Percentiles rank a stretch among this genome's conserved stretches.
Conservation (phyloP, 1,284 basidiomycete species). For the Tylopilus microsporus region DNA sequence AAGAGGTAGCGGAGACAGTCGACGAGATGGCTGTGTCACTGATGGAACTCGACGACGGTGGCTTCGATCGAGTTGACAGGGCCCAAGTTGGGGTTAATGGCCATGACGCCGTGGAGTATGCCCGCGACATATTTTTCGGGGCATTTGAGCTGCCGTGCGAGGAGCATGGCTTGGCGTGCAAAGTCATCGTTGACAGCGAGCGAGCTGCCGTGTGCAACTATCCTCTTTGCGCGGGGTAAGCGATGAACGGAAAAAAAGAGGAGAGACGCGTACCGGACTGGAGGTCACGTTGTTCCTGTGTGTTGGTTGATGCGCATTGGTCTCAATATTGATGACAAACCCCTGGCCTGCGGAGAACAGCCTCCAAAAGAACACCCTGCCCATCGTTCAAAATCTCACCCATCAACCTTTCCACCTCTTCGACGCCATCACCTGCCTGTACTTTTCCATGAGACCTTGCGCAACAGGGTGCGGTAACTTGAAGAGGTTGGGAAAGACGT, state of each 20-base stretch:
- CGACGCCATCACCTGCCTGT: too few species aligned
- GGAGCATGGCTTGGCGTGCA: constrained; percentile 65
- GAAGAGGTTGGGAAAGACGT: too few species aligned
- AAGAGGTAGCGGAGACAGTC: constrained; percentile 58
- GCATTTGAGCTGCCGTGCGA: constrained; percentile 69
- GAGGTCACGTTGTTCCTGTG: constrained; percentile 65
- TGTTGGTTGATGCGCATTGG: too few species aligned
- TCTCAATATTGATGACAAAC: too few species aligned
- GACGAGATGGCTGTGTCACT: constrained; percentile 60
- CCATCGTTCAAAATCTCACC: too few species aligned
- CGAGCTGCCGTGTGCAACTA: constrained; percentile 52
- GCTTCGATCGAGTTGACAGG: constrained; percentile 57
- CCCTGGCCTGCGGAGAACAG: too few species aligned
- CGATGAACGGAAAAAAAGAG: not conserved
- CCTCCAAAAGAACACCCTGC: too few species aligned
- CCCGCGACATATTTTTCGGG: constrained; percentile 73
- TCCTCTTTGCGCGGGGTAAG: constrained; percentile 49
- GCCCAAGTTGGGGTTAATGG: constrained; percentile 58
- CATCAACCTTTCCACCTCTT: too few species aligned
- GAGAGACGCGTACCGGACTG: constrained; percentile 55
- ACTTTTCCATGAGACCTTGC: too few species aligned
- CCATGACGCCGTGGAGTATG: constrained; percentile 60
- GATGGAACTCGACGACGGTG: constrained; percentile 64
- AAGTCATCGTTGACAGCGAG: constrained; percentile 69
- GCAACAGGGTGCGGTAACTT: too few species aligned